A percentile compares a stretch with the other conserved stretches of the same genome.
Evolutionary conservation across 495 filamentous ascomycete species (phyloP).

Genomic region (Cercophora scortea): DNA sequence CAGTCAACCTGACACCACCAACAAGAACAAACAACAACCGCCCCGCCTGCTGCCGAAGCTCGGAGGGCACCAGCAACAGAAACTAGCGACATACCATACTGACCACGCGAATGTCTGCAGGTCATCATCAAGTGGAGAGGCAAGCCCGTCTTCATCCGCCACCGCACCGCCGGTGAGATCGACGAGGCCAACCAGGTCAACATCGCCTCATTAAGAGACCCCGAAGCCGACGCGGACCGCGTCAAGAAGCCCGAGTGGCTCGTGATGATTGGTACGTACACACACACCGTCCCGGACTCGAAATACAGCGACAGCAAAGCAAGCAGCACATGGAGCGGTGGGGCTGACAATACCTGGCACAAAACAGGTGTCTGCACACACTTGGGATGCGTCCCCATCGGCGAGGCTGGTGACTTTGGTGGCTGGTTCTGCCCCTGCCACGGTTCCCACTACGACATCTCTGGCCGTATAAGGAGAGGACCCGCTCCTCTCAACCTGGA

Average conservation of each 20-base stretch:
- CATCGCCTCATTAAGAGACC: conserved; percentile 77
- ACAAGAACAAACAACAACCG: too few relatives aligned
- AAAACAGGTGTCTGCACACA: conserved; percentile 89
- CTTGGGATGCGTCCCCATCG: conserved; percentile 96
- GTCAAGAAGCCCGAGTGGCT: conserved; percentile 98
- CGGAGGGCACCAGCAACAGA: too few relatives aligned
- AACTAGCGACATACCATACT: too few relatives aligned
- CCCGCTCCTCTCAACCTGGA: conserved; percentile 96
- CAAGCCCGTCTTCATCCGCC: conserved; percentile 99
- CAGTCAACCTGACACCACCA: too few relatives aligned
- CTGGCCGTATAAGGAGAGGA: conserved; percentile 89
- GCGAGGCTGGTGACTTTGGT: conserved; percentile 94
- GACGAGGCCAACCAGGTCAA: conserved; percentile 72
- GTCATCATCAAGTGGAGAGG: conserved; percentile 99
- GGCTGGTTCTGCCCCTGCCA: conserved; percentile 99
- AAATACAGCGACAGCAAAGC: neutral
- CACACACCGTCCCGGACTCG: too few relatives aligned
- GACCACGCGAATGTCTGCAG: conserved; percentile 30
- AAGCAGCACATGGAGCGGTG: neutral
- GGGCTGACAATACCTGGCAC: conserved; percentile 7
- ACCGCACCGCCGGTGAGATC: conserved; percentile 86
- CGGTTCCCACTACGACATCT: conserved; percentile 99
- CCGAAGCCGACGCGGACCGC: conserved; percentile 82
- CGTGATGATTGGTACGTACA: conserved; percentile 82
- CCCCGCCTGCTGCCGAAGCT: too few relatives aligned